Percentiles rank a stretch among this genome's conserved stretches.
Evolutionary conservation across 768 basidiomycete genomes (phyloP).

Genomic region (Epithele typhae): DNA sequence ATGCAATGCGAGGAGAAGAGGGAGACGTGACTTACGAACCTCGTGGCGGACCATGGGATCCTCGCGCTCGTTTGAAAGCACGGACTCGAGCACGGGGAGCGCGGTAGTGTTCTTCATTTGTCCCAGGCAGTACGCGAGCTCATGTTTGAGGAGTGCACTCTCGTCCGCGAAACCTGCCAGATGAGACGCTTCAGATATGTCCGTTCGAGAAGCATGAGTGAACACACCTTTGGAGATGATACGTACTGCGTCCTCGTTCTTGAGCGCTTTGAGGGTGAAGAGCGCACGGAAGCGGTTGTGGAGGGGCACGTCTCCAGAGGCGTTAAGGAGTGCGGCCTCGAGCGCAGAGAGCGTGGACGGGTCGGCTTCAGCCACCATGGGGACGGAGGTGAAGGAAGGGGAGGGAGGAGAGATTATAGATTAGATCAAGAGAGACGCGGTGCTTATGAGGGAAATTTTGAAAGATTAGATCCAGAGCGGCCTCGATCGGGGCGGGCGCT

Average conservation of each 20-base stretch:
- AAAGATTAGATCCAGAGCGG: constrained; percentile 18
- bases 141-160: constrained; percentile 92
- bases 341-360: constrained; percentile 58
- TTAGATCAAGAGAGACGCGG: background rate
- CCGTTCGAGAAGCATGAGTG: background rate
- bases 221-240: constrained; percentile 79
- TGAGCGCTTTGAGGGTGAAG: constrained; percentile 87
- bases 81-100: constrained; percentile 71
- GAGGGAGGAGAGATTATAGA: background rate
- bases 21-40: constrained; percentile 38
- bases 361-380: constrained; percentile 20
- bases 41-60: constrained; percentile 99
- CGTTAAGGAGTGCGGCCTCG: constrained; percentile 76
- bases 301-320: constrained; percentile 63
- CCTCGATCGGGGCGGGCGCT: constrained; percentile 10
- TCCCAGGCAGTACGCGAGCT: constrained; percentile 94
- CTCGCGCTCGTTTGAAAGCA: constrained; percentile 64
- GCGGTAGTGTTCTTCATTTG: constrained; percentile 78
- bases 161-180: constrained; percentile 73
- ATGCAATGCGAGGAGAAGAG: background rate
- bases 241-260: constrained; percentile 69
- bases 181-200: background rate
- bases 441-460: constrained; percentile 10
- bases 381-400: background rate
- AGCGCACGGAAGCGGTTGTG: constrained; percentile 88